Evolutionary conservation across 176 grass and related monocot species (phyloP), one percentile per base, ranked within the genome.

Genomic region (Juncus effusus): DNA sequence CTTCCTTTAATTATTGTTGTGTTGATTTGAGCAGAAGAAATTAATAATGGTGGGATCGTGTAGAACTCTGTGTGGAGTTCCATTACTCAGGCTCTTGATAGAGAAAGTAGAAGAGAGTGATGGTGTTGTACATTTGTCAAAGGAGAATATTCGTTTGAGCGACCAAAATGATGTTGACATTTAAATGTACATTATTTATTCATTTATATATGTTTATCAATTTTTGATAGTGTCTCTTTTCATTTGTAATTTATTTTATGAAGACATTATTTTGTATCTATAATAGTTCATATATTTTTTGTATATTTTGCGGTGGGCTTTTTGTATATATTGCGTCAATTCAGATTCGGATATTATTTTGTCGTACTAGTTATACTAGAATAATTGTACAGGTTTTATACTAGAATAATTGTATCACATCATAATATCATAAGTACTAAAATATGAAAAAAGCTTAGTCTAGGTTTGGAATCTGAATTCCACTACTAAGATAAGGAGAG

Each of bases 1-100:
- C 11, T 76, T 79, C 1, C 44, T 56, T 53, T 58, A 0, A 49
- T 60, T 56, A 51, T 6, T 85, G 53, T 40, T 74, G 38, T 36
- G 70, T 38, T 45, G 45, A 72, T n/a, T 60, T 37, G 7, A 77
- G 64, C 75, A 92, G 88, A 92, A 89, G 62, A 97, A 97, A 56
- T 82, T 97, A 16, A 97, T 97, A 45, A 89, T 97, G 94, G 72
- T 92, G 45, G 88, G 88, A 13, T 97, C 88, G 28, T 42, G 63
- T 67, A 62, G 77, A 69, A 97, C 94, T 11, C 77, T 97, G 49
- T 92, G 85, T 6, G 79, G 50, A 11, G 77, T 92, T 66, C 94
- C 94, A 13, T 61, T 97, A 75, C 75, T 89, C 56, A 84, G 78
- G 77, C 78, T 97, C 84, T 69, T 92, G 8, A 65, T 92, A 28